Base-by-base conservation (phyloP, 257 asterid genomes). In the Solanum etuberosum region DNA sequence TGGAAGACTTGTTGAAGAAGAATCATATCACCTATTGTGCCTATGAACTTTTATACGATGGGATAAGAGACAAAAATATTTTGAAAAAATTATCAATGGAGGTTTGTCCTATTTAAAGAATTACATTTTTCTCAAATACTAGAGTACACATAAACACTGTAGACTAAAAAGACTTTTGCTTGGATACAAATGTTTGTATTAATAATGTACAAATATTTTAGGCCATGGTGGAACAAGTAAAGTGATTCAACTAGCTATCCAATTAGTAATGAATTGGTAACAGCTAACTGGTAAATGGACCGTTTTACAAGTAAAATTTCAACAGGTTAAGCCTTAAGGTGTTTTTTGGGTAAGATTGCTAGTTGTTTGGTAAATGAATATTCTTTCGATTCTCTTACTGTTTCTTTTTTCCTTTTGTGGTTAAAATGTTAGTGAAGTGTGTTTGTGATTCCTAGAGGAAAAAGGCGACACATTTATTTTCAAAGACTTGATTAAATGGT, bases 1-100 rank as follows among this genome's bases (percentile, higher is more conserved):
- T 97, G 87, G 98, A 95, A 80, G 94, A 94, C 88, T 91, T 97
- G 92, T 74, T 93, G 95, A 94, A 90, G 91, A 95, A 94, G 90
- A 91, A 95, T 18, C 92, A 92, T 87, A 92, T 97, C 42, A 93
- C 94, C 73, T 95, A 94, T 86, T 90, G 82, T 90, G 92, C 98
- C 21, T 94, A 95, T 87, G 98, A 95, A 83, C 89, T 94, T 82
- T 91, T 97, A 70, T 90, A 90, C 63, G 99, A 95, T 59, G 98
- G 95, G 73, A 83, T 95, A 83, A 93, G 99, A 89, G 92, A 92
- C 86, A 94, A 94, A 91, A 94, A 92, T 89, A 90, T 94, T 42
- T 80, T 86, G 71, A 93, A 86, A 92, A 94, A 92, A 90, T 61
- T 83, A 89, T 84, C 88, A 89, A 54, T 42, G 86, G 76, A 89